These are phyloP conservation scores for Orbilia brochopaga DNA, from an alignment of 2,329 filamentous ascomycete genomes.

Conservation along the genomic window DNA sequence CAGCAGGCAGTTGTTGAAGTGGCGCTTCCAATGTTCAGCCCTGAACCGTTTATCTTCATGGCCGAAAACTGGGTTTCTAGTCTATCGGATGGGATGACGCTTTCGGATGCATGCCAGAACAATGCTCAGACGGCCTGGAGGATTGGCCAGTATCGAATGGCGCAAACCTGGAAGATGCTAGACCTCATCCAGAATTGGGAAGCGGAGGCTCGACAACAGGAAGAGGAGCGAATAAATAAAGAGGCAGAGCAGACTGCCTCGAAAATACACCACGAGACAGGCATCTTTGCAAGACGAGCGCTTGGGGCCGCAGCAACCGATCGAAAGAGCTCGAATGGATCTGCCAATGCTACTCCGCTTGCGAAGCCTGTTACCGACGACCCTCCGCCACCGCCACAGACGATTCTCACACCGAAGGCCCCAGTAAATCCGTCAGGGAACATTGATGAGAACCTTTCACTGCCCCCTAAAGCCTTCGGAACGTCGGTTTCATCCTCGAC, in stretches of 20 bases:
- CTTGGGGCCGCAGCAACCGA: conserved; percentile 38
- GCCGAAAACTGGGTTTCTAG: conserved; percentile 52
- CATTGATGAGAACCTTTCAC: conserved; percentile 50
- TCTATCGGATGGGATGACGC: conserved; percentile 51
- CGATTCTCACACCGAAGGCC: conserved; percentile 47
- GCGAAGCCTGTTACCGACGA: conserved; percentile 51
- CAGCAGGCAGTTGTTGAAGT: conserved; percentile 53
- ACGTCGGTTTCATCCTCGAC: conserved; percentile 53
- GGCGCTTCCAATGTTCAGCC: conserved; percentile 53
- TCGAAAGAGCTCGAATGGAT: conserved; percentile 37
- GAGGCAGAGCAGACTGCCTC: conserved; percentile 38
- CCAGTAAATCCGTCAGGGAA: conserved; percentile 42
- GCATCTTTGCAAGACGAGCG: conserved; percentile 43
- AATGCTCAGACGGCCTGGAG: conserved; percentile 52
- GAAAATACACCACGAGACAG: conserved; percentile 14
- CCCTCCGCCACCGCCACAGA: conserved; percentile 47
- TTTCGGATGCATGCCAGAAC: conserved; percentile 52
- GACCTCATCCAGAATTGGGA: conserved; percentile 52
- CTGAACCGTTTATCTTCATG: conserved; percentile 52
- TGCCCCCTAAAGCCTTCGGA: conserved; percentile 53
- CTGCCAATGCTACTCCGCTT: conserved; percentile 40
- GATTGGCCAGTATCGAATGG: conserved; percentile 53
- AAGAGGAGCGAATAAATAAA: conserved; percentile 38
- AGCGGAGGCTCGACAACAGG: conserved; percentile 44
- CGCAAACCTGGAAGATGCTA: conserved; percentile 54